phyloP scores from a whole-genome alignment of 2,329 filamentous ascomycete species.

The Colletotrichum sp. region DNA sequence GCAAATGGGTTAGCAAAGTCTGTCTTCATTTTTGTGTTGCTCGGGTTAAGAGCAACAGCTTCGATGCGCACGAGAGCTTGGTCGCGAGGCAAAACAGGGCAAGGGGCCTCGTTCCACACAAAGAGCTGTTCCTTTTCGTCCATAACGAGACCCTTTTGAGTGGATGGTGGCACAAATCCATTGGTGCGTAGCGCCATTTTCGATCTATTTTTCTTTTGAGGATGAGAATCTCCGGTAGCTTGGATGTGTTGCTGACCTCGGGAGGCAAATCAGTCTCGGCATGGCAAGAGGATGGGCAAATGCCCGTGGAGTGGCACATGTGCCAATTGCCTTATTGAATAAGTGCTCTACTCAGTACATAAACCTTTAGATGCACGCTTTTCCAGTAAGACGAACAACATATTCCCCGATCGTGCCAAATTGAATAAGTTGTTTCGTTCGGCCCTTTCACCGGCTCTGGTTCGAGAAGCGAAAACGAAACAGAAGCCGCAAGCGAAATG shows the following conservation, averaged over 20 bases:
- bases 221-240: not conserved
- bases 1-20: not conserved
- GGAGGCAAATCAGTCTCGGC: not conserved
- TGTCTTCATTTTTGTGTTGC: constrained; percentile 31
- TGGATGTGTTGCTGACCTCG: not conserved
- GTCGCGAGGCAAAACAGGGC: not conserved
- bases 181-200: not conserved
- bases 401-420: not conserved
- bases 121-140: not conserved
- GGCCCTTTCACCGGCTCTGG: not conserved
- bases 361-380: not conserved
- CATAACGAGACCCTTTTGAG: not conserved
- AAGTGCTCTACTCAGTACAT: not conserved
- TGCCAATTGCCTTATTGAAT: not conserved
- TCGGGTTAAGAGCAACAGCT: constrained; percentile 32
- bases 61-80: not conserved
- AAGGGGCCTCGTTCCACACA: not conserved
- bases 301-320: not conserved
- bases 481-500: not conserved
- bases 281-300: not conserved
- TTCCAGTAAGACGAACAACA: not conserved
- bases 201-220: not conserved
- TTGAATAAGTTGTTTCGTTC: not conserved
- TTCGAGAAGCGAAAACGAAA: not conserved
- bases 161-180: not conserved